A percentile compares a stretch with the other conserved stretches of the same genome.
These are phyloP conservation scores for Phytophthora hibernalis DNA, from an alignment of 352 stramenopile genomes.

Conservation along the genomic window DNA sequence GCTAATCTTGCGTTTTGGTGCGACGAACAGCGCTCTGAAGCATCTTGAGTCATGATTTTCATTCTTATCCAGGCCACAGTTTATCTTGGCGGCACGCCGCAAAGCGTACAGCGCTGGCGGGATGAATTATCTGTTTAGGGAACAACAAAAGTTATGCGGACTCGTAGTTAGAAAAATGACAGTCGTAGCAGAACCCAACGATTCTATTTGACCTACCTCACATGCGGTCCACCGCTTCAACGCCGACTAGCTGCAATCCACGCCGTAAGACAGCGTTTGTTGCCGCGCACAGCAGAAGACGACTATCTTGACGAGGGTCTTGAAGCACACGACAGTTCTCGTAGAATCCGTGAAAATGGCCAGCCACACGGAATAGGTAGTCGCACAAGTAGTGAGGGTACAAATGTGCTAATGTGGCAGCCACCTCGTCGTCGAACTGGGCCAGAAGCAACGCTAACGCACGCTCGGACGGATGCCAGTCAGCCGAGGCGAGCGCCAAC, in stretches of 20 bases:
- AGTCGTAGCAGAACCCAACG: slow-evolving; percentile 1
- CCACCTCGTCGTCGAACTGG: slow-evolving; percentile 85
- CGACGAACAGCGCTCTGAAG: too few relatives aligned
- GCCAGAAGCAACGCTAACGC: slow-evolving; percentile 72
- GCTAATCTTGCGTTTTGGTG: not conserved
- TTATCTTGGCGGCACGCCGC: not conserved
- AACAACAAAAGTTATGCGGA: not conserved
- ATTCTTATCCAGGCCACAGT: not conserved
- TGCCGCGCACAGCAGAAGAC: slow-evolving; percentile 76
- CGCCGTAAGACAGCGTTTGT: slow-evolving; percentile 74
- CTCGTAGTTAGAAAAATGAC: not conserved
- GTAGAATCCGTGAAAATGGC: slow-evolving; percentile 86
- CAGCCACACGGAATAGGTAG: slow-evolving; percentile 83
- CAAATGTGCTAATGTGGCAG: slow-evolving; percentile 58
- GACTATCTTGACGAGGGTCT: slow-evolving; percentile 66
- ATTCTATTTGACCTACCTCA: slow-evolving; percentile 48
- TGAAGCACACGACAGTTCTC: slow-evolving; percentile 80
- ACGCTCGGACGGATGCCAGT: slow-evolving; percentile 77
- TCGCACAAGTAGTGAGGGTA: slow-evolving; percentile 83
- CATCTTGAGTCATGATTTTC: too few relatives aligned
- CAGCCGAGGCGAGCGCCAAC: slow-evolving; percentile 45
- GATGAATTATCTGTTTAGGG: not conserved
- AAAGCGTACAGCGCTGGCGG: too few relatives aligned
- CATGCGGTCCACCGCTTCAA: slow-evolving; percentile 80
- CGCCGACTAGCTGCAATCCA: slow-evolving; percentile 71